phyloP scores from a whole-genome alignment of 1,284 basidiomycete species.

The Ceratobasidium sp. region DNA sequence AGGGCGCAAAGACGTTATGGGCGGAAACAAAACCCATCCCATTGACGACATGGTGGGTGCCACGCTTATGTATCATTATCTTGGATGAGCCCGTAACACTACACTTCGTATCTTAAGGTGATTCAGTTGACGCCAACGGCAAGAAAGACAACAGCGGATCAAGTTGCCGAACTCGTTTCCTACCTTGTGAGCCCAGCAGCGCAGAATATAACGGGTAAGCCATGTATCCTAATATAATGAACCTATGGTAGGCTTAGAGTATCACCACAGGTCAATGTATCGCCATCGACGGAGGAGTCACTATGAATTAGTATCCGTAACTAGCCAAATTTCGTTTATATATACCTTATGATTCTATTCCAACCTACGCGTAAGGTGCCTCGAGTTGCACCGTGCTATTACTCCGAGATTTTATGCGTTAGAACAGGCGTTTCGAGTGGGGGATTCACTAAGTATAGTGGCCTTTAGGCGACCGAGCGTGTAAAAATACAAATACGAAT shows the following conservation, averaged over 20 bases:
- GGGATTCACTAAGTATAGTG: no score
- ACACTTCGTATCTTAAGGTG: background rate
- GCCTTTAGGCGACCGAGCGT: no score
- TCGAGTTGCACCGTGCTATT: no score
- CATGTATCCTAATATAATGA: no score
- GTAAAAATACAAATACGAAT: conserved; percentile 1
- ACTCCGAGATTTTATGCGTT: no score
- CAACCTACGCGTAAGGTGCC: no score
- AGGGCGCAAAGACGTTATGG: conserved; percentile 24
- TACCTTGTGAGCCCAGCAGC: conserved; percentile 26
- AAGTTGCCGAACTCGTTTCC: conserved; percentile 22
- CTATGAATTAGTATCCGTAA: conserved; percentile 10
- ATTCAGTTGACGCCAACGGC: conserved; percentile 14
- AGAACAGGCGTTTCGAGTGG: no score
- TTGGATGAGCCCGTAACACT: background rate
- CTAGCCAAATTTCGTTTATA: no score
- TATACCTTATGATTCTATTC: no score
- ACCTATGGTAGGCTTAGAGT: background rate
- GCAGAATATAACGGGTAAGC: conserved; percentile 31
- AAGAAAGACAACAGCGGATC: conserved; percentile 19
- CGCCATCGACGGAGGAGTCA: conserved; percentile 7
- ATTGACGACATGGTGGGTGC: background rate
- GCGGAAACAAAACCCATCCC: background rate
- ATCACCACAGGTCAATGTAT: conserved; percentile 29
- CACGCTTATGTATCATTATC: background rate